Percentiles rank a stretch among this genome's conserved stretches.
phyloP scores from a whole-genome alignment of 1,284 basidiomycete genomes.

The Ustanciosporium gigantosporum region DNA sequence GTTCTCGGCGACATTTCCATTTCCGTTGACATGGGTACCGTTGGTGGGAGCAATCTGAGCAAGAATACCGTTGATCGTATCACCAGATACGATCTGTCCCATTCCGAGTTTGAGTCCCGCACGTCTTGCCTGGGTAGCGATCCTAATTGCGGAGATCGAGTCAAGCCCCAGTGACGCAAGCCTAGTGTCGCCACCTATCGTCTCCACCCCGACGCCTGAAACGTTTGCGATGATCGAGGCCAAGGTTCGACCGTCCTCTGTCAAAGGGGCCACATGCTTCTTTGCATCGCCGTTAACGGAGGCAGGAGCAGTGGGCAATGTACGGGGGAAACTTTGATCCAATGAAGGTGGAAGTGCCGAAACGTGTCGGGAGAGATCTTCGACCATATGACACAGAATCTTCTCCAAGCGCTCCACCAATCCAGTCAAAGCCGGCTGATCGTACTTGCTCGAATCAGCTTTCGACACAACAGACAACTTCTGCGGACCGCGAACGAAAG shows the following conservation, averaged over 20 bases:
- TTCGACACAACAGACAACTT: constrained; percentile 34
- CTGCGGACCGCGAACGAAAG: constrained; percentile 31
- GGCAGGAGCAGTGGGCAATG: background rate
- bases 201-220: constrained; percentile 10
- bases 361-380: constrained; percentile 3
- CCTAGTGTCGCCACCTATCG: constrained; percentile 24
- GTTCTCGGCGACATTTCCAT: constrained; percentile 2
- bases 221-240: constrained; percentile 30
- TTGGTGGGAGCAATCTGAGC: background rate
- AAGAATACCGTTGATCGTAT: constrained; percentile 32
- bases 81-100: constrained; percentile 41
- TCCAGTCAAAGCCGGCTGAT: constrained; percentile 5
- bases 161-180: constrained; percentile 51
- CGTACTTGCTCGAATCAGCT: constrained; percentile 22
- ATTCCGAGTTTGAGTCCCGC: constrained; percentile 34
- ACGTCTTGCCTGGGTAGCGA: constrained; percentile 43
- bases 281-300: background rate
- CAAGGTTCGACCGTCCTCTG: constrained; percentile 22
- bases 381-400: constrained; percentile 16
- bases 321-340: constrained; percentile 5
- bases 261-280: constrained; percentile 1
- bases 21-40: constrained; percentile 3
- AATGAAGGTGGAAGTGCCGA: constrained; percentile 8
- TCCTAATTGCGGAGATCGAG: constrained; percentile 54
- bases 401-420: constrained; percentile 21